These are phyloP conservation scores for Globisporangium parvum DNA, from an alignment of 352 stramenopile species.

Conservation along the genomic window DNA sequence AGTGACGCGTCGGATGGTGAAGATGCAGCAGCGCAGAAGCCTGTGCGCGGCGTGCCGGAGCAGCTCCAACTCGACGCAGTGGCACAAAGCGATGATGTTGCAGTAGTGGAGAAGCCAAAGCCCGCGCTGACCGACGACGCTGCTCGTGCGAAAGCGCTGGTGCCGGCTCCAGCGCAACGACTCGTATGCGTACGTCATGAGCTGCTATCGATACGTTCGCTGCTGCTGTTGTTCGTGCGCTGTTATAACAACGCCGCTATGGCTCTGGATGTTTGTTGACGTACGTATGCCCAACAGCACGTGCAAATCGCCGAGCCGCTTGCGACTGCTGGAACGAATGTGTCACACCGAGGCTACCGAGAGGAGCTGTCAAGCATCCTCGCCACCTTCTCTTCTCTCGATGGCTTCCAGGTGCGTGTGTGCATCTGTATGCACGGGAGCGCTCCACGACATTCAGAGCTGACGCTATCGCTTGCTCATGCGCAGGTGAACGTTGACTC, in stretches of 20 bases:
- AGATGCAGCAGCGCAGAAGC: neutral
- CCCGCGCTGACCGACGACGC: neutral
- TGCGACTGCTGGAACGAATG: slow-evolving; percentile 4
- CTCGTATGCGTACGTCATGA: neutral
- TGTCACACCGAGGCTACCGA: slow-evolving; percentile 22
- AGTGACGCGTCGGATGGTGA: neutral
- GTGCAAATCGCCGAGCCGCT: slow-evolving; percentile 33
- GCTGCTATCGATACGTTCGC: neutral
- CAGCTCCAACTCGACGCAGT: neutral
- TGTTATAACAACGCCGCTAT: neutral
- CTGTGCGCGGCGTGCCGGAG: no score
- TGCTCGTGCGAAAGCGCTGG: neutral
- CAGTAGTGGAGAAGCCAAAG: neutral
- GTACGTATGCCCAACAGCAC: slow-evolving; percentile 12
- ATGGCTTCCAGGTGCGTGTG: slow-evolving; percentile 30
- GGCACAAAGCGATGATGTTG: no score
- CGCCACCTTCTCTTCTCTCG: slow-evolving; percentile 29
- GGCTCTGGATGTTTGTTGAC: no score
- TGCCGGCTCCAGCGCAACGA: no score
- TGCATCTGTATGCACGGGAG: neutral
- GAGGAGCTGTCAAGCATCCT: slow-evolving; percentile 53
- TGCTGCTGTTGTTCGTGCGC: neutral
- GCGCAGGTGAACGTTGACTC: slow-evolving; percentile 27
- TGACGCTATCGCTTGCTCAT: neutral
- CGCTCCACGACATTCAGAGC: neutral